Evolutionary conservation across 2,329 filamentous ascomycete species (phyloP).

Genomic region (Penicillium palitans): DNA sequence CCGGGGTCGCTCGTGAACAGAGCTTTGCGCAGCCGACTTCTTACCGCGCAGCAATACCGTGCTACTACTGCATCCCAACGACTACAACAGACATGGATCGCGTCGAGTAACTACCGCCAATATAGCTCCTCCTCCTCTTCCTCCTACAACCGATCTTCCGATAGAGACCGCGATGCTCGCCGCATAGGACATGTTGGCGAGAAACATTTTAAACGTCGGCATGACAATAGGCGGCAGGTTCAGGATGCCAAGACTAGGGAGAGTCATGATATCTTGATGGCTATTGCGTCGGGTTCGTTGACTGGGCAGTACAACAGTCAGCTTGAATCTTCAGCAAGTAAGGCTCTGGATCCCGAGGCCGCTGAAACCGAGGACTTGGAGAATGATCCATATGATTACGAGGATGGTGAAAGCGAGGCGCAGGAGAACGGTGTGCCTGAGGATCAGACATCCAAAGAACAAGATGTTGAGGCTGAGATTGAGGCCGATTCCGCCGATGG

Average conservation of each 20-base stretch:
- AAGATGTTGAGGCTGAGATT: not conserved
- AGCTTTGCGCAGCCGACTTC: slow-evolving; percentile 24
- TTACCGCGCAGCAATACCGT: slow-evolving; percentile 12
- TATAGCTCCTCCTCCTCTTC: too few species aligned
- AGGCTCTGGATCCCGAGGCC: not conserved
- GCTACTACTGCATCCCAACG: slow-evolving; percentile 1
- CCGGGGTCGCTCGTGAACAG: slow-evolving; percentile 22
- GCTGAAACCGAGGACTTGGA: not conserved
- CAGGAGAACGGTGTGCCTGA: not conserved
- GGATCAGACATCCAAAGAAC: not conserved
- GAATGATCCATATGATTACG: not conserved
- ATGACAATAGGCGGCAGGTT: not conserved
- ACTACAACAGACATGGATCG: not conserved
- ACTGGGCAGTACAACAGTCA: not conserved
- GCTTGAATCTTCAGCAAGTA: slow-evolving; percentile 1
- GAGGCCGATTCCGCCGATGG: not conserved
- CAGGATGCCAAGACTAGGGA: not conserved
- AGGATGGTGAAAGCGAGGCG: not conserved
- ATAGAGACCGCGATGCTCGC: not conserved
- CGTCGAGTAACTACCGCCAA: not conserved
- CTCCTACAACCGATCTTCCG: not conserved
- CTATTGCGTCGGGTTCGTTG: slow-evolving; percentile 3
- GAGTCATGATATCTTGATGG: slow-evolving; percentile 6
- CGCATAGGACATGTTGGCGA: not conserved
- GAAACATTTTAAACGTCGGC: not conserved